Base-by-base conservation (phyloP, 805 yeast species). In the Starmerella gropengiesseri region DNA sequence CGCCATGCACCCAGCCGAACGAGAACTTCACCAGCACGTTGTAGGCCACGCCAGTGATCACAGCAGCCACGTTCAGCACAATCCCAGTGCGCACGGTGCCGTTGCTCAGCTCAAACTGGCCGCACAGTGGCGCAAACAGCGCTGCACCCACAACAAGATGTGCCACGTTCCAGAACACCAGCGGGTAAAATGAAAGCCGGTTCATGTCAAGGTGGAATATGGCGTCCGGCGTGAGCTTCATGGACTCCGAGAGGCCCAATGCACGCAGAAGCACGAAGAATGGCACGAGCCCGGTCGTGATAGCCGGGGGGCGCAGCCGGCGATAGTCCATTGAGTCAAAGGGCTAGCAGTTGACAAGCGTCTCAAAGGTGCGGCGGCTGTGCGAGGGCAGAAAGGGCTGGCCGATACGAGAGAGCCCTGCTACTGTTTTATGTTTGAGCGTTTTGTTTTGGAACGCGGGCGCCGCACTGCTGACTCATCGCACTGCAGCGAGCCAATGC, bases 41-140 rank as follows among this genome's bases (percentile, higher is more conserved):
- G 60, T 72, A 79, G 34, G 74, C 71, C 30, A 83, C 55, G 4
- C 81, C 95, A 2, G 89, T 70, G 4, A 74, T 60, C 1, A 79
- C 76, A 2, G 94, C 82, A 37, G 80, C 60, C 20, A 81, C 56
- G 58, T 84, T 85, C 44, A 86, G 64, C 13, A 85, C 77, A 35
- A 86, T 67, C 4, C 93, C 95, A 4, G 94, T 81, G 60, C 83
- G 75, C 3, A 85, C 80, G 0, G 96, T 84, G 5, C 95, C 96
- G 55, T 83, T 79, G 18, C 62, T 58, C 43, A 69, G 64, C 65
- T 85, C 95, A 60, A 78, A 85, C 40, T 68, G 66, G 11, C 78
- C 65, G 53, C 84, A 59, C 17, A 81, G 75, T 0, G 79, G 71
- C 45, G 71, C 65, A 34, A 85, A 56, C 1, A 79, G 70, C 29